These are phyloP conservation scores for Leishmania aethiopica DNA, from an alignment of 208 protist species.

Conservation along the genomic window DNA sequence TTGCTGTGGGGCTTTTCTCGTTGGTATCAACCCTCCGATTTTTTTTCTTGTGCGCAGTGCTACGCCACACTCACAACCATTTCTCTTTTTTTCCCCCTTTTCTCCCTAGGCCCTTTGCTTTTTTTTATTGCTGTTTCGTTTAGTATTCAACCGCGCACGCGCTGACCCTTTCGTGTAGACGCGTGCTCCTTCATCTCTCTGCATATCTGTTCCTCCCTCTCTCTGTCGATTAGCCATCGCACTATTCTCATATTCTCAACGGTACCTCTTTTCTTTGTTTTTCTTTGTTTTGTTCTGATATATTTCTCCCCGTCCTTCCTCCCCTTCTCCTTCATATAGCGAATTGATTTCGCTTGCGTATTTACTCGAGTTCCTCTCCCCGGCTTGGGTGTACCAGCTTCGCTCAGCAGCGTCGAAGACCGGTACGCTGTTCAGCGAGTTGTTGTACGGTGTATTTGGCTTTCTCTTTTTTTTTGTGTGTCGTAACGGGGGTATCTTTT, in stretches of 20 bases:
- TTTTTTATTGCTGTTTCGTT: neutral
- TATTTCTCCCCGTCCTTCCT: neutral
- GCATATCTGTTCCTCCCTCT: neutral
- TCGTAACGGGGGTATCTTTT: too few relatives aligned
- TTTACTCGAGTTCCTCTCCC: too few relatives aligned
- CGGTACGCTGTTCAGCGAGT: neutral
- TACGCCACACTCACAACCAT: too few relatives aligned
- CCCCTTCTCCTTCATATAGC: neutral
- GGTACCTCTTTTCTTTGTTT: too few relatives aligned
- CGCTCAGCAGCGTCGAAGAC: neutral
- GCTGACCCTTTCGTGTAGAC: neutral
- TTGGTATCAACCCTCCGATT: too few relatives aligned
- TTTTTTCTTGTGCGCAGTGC: too few relatives aligned
- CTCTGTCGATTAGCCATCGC: neutral
- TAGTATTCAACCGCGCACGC: neutral
- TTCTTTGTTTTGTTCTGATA: neutral
- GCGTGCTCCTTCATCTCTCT: neutral
- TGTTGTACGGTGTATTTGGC: neutral
- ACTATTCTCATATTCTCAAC: too few relatives aligned
- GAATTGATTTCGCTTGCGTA: neutral
- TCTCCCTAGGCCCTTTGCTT: neutral
- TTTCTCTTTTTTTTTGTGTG: neutral
- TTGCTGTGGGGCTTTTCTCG: too few relatives aligned
- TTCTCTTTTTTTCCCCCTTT: neutral
- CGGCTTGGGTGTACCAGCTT: neutral